phyloP scores from a whole-genome alignment of 805 yeast species.

The Metschnikowia henanensis region DNA sequence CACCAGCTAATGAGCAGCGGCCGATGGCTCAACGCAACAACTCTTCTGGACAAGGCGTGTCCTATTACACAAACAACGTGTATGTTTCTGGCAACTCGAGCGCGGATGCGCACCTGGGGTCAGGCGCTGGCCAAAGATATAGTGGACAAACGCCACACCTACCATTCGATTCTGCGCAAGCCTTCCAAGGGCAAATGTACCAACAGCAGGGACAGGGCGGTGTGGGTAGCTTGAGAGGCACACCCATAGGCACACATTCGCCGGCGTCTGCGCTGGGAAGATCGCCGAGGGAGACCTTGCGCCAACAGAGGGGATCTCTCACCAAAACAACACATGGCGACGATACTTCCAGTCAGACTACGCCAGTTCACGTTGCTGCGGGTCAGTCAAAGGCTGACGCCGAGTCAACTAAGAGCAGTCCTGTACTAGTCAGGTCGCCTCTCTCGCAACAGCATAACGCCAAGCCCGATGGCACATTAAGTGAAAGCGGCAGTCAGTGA shows the following conservation, averaged over 20 bases:
- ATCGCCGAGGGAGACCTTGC: conserved; percentile 31
- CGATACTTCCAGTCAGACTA: conserved; percentile 1
- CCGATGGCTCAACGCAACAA: conserved; percentile 7
- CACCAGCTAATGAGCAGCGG: conserved; percentile 7
- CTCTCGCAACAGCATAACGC: conserved; percentile 8
- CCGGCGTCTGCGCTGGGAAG: conserved; percentile 30
- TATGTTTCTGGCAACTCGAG: background rate
- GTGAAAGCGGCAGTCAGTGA: too few relatives aligned
- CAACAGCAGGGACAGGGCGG: conserved; percentile 5
- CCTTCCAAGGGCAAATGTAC: conserved; percentile 6
- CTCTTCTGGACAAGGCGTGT: conserved; percentile 7
- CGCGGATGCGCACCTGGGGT: background rate
- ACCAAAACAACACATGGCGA: background rate
- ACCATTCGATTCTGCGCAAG: conserved; percentile 9
- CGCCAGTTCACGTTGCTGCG: conserved; percentile 4
- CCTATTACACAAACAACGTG: conserved; percentile 2
- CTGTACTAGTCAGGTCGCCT: conserved; percentile 9
- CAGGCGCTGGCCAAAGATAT: background rate
- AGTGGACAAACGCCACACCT: conserved; percentile 7
- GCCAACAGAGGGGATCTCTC: conserved; percentile 15
- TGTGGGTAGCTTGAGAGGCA: conserved; percentile 19
- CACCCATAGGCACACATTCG: conserved; percentile 22
- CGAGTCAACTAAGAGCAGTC: conserved; percentile 6
- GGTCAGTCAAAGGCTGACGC: background rate
- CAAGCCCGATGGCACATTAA: background rate